A percentile compares a stretch with the other conserved stretches of the same genome.
phyloP scores from a whole-genome alignment of 148 eudicot species.

The Polygonum aviculare region DNA sequence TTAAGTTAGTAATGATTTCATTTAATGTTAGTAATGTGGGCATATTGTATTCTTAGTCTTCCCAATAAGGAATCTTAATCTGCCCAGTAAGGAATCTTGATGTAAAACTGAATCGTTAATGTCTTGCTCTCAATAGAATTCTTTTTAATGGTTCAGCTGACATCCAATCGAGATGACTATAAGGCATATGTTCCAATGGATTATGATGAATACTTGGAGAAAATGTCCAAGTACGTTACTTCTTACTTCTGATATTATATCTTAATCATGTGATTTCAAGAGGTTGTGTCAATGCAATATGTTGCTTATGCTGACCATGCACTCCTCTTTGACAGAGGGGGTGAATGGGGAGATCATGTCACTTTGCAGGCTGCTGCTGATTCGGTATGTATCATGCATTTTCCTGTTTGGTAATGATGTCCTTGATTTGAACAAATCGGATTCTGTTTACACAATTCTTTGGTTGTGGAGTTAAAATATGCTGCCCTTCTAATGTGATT shows the following conservation, averaged over 20 bases:
- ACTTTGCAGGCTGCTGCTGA: constrained; percentile 70
- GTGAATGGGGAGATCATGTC: constrained; percentile 86
- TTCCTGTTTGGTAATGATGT: neutral
- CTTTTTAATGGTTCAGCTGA: constrained; percentile 43
- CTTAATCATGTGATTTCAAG: neutral
- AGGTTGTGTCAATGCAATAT: neutral
- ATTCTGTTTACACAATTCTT: neutral
- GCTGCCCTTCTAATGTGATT: neutral
- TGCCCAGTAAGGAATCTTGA: neutral
- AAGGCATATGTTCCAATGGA: constrained; percentile 97
- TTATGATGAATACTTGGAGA: constrained; percentile 71
- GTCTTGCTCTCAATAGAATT: constrained; percentile 15
- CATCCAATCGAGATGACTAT: constrained; percentile 53
- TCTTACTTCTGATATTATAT: neutral
- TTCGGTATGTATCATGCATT: constrained; percentile 28
- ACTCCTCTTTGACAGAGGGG: constrained; percentile 37
- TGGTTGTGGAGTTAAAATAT: neutral
- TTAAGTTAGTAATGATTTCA: neutral
- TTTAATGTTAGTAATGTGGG: neutral
- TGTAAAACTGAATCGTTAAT: constrained; percentile 8
- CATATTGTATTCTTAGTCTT: neutral
- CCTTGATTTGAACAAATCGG: neutral
- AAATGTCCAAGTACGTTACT: constrained; percentile 61
- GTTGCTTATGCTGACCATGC: neutral
- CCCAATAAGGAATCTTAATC: too few relatives aligned